These are phyloP conservation scores for Globisporangium yorkense DNA, from an alignment of 352 stramenopile genomes.

Conservation along the genomic window DNA sequence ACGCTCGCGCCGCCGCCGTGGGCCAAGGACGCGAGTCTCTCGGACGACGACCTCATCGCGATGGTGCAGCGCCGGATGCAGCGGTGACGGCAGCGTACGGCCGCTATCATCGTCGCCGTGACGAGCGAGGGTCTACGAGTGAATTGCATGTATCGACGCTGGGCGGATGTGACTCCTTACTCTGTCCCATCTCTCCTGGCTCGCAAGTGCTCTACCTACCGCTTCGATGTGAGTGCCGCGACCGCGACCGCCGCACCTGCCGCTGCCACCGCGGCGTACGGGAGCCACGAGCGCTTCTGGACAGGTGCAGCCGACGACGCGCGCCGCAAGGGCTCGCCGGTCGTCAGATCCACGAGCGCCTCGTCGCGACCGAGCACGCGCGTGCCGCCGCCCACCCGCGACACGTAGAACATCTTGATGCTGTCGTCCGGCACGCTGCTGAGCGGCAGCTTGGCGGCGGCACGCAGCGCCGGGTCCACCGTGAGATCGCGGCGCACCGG, in stretches of 20 bases:
- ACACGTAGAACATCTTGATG: slow-evolving; percentile 72
- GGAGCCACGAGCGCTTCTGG: slow-evolving; percentile 1
- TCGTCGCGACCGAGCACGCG: slow-evolving; percentile 27
- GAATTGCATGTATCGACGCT: too few species aligned
- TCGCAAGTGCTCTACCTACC: slow-evolving; percentile 1
- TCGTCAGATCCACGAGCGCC: slow-evolving; percentile 41
- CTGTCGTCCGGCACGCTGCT: slow-evolving; percentile 10
- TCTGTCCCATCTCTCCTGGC: too few species aligned
- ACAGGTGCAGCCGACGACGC: neutral
- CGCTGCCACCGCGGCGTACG: slow-evolving; percentile 1
- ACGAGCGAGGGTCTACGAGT: too few species aligned
- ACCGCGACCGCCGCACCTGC: slow-evolving; percentile 9
- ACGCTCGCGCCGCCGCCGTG: slow-evolving; percentile 42
- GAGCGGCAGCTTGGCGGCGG: slow-evolving; percentile 13
- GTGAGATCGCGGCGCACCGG: slow-evolving; percentile 8
- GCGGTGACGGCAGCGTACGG: neutral
- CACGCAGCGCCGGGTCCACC: slow-evolving; percentile 16
- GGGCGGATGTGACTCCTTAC: neutral
- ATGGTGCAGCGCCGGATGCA: slow-evolving; percentile 22
- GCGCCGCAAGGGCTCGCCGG: slow-evolving; percentile 25
- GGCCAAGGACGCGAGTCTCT: slow-evolving; percentile 26
- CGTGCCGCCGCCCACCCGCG: slow-evolving; percentile 47
- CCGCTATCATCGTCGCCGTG: too few species aligned
- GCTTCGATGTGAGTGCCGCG: slow-evolving; percentile 9
- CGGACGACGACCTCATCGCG: slow-evolving; percentile 49